Conservation (phyloP, 2,329 filamentous ascomycete genomes). For the Pyrenophora seminiperda region DNA sequence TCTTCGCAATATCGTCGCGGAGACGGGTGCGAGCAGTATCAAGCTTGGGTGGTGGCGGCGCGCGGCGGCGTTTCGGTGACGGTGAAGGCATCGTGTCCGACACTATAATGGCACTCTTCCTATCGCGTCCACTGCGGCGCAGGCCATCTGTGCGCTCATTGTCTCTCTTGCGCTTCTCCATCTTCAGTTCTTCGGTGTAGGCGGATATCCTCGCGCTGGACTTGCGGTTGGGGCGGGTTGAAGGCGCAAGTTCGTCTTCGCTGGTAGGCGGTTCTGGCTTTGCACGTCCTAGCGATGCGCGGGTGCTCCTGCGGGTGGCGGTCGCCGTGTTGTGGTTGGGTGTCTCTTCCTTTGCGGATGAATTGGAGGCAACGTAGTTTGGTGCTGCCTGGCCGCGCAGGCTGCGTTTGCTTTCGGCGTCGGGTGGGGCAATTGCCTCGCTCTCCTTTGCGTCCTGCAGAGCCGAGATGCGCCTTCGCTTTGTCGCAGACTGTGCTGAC, state of each 20-base stretch:
- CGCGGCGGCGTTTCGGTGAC: conserved; percentile 14
- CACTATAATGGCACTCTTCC: conserved; percentile 35
- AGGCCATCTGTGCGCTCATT: conserved; percentile 17
- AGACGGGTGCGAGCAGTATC: conserved; percentile 50
- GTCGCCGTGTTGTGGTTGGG: neutral
- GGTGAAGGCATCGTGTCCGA: conserved; percentile 37
- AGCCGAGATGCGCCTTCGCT: conserved; percentile 27
- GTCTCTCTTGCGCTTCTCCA: conserved; percentile 36
- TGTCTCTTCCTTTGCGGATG: conserved; percentile 4
- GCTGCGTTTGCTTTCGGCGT: conserved; percentile 19
- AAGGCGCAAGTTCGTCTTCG: conserved; percentile 33
- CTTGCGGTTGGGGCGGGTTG: conserved; percentile 18
- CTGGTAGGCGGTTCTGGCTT: conserved; percentile 16
- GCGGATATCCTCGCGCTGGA: conserved; percentile 14
- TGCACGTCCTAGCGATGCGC: neutral
- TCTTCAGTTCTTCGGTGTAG: conserved; percentile 37
- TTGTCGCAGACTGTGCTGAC: conserved; percentile 41
- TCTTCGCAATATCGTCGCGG: conserved; percentile 49
- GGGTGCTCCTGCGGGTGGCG: conserved; percentile 3
- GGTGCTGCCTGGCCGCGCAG: conserved; percentile 7
- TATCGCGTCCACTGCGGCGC: conserved; percentile 30
- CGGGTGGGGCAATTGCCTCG: neutral
- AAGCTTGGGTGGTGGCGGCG: conserved; percentile 27
- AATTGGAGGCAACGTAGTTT: conserved; percentile 10
- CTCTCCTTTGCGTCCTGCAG: conserved; percentile 2